Evolutionary conservation across 2,329 filamentous ascomycete species (phyloP).

Genomic region (Claviceps arundinis): DNA sequence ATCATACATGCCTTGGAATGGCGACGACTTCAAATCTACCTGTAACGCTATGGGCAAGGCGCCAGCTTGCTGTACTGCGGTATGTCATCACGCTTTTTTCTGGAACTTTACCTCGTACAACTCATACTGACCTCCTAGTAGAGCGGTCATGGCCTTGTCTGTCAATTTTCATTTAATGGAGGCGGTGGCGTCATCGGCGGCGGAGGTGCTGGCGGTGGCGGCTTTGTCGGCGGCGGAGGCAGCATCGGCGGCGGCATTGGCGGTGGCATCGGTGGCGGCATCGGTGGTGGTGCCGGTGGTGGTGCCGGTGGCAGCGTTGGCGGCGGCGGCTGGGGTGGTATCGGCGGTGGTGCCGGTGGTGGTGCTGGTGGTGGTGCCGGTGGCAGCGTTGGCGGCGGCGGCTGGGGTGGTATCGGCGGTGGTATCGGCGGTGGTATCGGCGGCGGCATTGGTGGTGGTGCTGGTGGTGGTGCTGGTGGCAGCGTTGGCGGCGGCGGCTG

Average conservation of each 20-base stretch:
- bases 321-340: not conserved
- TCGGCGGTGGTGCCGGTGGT: too few species aligned
- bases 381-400: not conserved
- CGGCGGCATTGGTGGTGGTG: too few species aligned
- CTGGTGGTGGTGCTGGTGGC: too few species aligned
- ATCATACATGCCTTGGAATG: not conserved
- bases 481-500: too few species aligned
- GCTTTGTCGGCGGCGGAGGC: not conserved
- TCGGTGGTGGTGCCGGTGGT: not conserved
- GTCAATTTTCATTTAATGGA: not conserved
- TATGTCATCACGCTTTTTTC: not conserved
- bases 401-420: not conserved
- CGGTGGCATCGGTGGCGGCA: not conserved
- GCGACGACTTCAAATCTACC: constrained; percentile 1
- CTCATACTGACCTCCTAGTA: not conserved
- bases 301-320: not conserved
- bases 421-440: not conserved
- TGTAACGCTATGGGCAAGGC: constrained; percentile 3
- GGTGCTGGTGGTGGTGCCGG: too few species aligned
- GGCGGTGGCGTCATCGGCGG: not conserved
- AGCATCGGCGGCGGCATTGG: not conserved
- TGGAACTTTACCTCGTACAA: not conserved
- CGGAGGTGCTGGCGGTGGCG: not conserved
- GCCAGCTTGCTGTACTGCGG: constrained; percentile 7
- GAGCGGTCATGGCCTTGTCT: constrained; percentile 1